Conservation (phyloP, 176 grass and related monocot species). For the Aechmea fasciata region DNA sequence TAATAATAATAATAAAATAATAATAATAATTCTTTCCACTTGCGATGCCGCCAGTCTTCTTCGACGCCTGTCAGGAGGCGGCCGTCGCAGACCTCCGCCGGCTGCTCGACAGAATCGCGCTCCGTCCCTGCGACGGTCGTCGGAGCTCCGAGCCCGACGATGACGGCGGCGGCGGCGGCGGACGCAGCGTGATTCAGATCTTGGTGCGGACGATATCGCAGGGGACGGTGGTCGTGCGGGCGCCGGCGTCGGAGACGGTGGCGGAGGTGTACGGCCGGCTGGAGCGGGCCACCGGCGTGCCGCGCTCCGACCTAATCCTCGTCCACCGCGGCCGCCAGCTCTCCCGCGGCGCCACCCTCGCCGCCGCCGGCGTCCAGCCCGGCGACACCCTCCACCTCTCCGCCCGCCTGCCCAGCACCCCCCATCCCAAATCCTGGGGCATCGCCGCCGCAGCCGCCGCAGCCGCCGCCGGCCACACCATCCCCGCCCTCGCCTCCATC, state of each 20-base stretch:
- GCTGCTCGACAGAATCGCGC: constrained; percentile 3
- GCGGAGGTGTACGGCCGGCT: background rate
- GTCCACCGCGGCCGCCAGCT: constrained; percentile 8
- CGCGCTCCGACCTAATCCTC: background rate
- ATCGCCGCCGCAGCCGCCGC: constrained; percentile 28
- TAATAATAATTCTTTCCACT: no score
- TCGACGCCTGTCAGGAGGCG: no score
- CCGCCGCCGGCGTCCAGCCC: constrained; percentile 15
- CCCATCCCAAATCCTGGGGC: constrained; percentile 19
- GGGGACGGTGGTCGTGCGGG: no score
- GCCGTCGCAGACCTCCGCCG: background rate
- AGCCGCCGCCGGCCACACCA: constrained; percentile 30
- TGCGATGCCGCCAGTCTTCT: no score
- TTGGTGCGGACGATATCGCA: no score
- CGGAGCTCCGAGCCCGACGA: constrained; percentile 12
- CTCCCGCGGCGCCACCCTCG: background rate
- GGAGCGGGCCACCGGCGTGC: background rate
- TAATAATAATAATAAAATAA: no score
- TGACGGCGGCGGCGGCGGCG: background rate
- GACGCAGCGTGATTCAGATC: no score
- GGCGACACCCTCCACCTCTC: constrained; percentile 15
- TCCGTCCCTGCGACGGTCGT: constrained; percentile 21
- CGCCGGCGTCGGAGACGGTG: no score
- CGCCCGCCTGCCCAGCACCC: constrained; percentile 22
- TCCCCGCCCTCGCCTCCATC: constrained; percentile 20